phyloP scores from a whole-genome alignment of 2,329 filamentous ascomycete genomes.

The Aspergillus amoenus region DNA sequence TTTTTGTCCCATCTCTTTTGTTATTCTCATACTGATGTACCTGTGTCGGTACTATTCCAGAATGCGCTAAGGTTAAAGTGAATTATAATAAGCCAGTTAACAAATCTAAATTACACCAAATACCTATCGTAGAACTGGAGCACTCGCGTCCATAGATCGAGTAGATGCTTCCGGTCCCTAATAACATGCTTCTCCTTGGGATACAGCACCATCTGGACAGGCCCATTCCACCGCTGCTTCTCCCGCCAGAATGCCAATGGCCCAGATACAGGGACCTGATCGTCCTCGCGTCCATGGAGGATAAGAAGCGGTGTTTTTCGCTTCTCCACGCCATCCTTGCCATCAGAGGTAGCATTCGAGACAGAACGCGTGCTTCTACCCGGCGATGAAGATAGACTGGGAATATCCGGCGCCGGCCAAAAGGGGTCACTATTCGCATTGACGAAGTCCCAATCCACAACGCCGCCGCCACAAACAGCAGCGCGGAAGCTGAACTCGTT shows the following conservation, averaged over 20 bases:
- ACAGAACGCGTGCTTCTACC: no score
- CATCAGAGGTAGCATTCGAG: background rate
- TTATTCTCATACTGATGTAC: no score
- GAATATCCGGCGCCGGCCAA: background rate
- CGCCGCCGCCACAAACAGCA: slow-evolving; percentile 2
- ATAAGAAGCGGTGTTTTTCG: background rate
- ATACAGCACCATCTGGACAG: slow-evolving; percentile 8
- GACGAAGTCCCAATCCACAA: background rate
- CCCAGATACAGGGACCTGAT: background rate
- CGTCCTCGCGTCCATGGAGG: slow-evolving; percentile 1
- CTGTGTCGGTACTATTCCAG: no score
- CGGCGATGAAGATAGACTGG: background rate
- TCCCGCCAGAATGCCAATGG: slow-evolving; percentile 9
- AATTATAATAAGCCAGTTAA: no score
- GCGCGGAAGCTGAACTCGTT: slow-evolving; percentile 5
- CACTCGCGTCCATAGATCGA: slow-evolving; percentile 4
- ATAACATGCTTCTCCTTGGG: slow-evolving; percentile 2
- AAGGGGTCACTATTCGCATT: background rate
- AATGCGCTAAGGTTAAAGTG: no score
- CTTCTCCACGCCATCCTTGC: background rate
- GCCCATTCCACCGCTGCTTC: slow-evolving; percentile 2
- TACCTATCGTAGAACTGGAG: slow-evolving; percentile 1
- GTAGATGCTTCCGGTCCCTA: background rate
- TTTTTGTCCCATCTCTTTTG: no score
- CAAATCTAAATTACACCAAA: background rate